These are phyloP conservation scores for Pseudopithomyces chartarum DNA, from an alignment of 2,329 filamentous ascomycete genomes.

Conservation along the genomic window DNA sequence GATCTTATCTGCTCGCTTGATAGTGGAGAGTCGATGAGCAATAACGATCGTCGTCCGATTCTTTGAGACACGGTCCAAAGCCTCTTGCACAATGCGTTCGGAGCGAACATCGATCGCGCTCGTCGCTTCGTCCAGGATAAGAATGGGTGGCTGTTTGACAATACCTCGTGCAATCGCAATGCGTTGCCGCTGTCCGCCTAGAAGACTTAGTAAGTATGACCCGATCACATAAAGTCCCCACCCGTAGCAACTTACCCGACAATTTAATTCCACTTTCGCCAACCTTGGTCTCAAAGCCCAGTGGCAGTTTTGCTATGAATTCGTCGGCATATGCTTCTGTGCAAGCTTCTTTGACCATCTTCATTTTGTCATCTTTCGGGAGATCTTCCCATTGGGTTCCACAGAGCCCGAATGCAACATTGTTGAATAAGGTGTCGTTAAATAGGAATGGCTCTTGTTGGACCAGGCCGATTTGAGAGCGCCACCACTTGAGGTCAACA, in stretches of 20 bases:
- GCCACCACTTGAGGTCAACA: slow-evolving; percentile 50
- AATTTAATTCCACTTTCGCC: slow-evolving; percentile 79
- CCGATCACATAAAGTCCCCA: neutral
- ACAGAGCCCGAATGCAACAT: slow-evolving; percentile 45
- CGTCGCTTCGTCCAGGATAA: slow-evolving; percentile 79
- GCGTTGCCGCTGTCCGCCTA: slow-evolving; percentile 76
- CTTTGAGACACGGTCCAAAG: slow-evolving; percentile 64
- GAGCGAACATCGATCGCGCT: slow-evolving; percentile 65
- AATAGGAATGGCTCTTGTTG: slow-evolving; percentile 50
- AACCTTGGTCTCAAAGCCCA: slow-evolving; percentile 75
- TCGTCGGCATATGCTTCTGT: slow-evolving; percentile 46
- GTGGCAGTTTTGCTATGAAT: slow-evolving; percentile 42
- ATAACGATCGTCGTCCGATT: slow-evolving; percentile 77
- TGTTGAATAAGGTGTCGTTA: slow-evolving; percentile 47
- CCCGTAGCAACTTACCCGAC: slow-evolving; percentile 56
- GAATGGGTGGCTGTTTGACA: slow-evolving; percentile 66
- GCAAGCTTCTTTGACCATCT: slow-evolving; percentile 54
- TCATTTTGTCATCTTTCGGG: slow-evolving; percentile 60
- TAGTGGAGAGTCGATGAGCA: slow-evolving; percentile 75
- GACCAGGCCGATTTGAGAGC: slow-evolving; percentile 52
- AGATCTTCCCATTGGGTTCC: slow-evolving; percentile 56
- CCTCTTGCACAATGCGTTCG: slow-evolving; percentile 60
- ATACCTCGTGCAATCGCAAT: slow-evolving; percentile 76
- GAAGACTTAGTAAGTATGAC: neutral
- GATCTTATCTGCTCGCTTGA: slow-evolving; percentile 78